Conservation (phyloP, 148 eudicot genomes). For the Cornus florida region DNA sequence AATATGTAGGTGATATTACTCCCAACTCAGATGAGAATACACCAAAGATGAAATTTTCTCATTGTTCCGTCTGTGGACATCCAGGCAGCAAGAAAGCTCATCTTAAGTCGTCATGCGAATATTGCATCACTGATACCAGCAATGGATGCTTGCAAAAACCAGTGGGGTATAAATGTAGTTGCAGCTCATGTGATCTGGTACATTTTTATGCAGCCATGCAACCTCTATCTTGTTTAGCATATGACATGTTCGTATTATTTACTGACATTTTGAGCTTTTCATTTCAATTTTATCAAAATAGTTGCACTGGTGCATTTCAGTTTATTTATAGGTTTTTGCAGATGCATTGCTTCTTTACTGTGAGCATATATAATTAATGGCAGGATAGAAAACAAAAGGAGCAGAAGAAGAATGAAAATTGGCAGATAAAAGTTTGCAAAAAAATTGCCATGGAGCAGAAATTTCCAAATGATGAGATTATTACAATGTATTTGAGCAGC, state of each 20-base stretch:
- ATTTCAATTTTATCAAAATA: background rate
- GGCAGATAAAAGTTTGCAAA: conserved; percentile 70
- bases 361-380: conserved; percentile 18
- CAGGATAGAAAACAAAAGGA: conserved; percentile 67
- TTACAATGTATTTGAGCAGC: conserved; percentile 51
- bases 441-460: conserved; percentile 65
- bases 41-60: conserved; percentile 47
- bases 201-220: background rate
- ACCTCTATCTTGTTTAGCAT: background rate
- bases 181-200: conserved; percentile 72
- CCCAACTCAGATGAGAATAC: conserved; percentile 30
- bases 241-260: background rate
- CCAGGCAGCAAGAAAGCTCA: conserved; percentile 84
- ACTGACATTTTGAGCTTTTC: background rate
- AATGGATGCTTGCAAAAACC: conserved; percentile 60
- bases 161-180: conserved; percentile 63
- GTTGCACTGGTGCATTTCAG: background rate
- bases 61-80: conserved; percentile 97
- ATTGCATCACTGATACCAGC: conserved; percentile 46
- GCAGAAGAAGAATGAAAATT: conserved; percentile 55
- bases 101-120: conserved; percentile 56
- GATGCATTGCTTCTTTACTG: background rate
- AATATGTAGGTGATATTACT: conserved; percentile 20
- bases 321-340: background rate
- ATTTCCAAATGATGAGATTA: conserved; percentile 63